Evolutionary conservation across 2,329 filamentous ascomycete species (phyloP).

Genomic region (Aspergillus thermomutatus): DNA sequence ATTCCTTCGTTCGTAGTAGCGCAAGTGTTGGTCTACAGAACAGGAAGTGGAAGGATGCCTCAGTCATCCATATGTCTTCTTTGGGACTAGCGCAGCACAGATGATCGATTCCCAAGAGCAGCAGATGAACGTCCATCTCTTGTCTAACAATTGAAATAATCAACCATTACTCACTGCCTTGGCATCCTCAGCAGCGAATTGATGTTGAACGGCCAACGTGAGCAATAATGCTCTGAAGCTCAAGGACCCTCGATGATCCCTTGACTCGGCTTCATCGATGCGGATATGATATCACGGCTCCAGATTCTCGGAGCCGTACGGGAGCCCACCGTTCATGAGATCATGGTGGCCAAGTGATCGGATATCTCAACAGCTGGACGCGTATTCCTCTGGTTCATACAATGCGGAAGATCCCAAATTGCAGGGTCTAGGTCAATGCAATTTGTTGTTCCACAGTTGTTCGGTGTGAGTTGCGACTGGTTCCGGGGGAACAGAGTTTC

Average conservation of each 20-base stretch:
- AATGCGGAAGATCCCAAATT: background rate
- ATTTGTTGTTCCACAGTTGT: background rate
- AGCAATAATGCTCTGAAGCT: background rate
- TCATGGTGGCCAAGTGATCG: constrained; percentile 9
- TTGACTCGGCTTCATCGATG: background rate
- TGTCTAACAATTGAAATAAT: background rate
- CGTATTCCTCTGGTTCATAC: background rate
- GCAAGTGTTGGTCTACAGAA: background rate
- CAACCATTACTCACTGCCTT: background rate
- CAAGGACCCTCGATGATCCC: background rate
- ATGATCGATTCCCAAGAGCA: background rate
- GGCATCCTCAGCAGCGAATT: background rate
- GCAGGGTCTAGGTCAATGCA: background rate
- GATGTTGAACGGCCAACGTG: background rate
- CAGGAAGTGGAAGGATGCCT: background rate
- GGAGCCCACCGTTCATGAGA: constrained; percentile 10
- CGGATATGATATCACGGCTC: constrained; percentile 4
- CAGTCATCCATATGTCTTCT: background rate
- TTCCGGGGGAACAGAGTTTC: background rate
- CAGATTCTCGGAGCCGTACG: background rate
- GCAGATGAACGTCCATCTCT: background rate
- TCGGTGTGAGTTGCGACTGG: background rate
- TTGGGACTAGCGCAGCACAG: background rate
- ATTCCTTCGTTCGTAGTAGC: background rate
- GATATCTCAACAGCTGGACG: constrained; percentile 2